Conservation (phyloP, 2,329 filamentous ascomycete species). For the Fusarium marasasianum region DNA sequence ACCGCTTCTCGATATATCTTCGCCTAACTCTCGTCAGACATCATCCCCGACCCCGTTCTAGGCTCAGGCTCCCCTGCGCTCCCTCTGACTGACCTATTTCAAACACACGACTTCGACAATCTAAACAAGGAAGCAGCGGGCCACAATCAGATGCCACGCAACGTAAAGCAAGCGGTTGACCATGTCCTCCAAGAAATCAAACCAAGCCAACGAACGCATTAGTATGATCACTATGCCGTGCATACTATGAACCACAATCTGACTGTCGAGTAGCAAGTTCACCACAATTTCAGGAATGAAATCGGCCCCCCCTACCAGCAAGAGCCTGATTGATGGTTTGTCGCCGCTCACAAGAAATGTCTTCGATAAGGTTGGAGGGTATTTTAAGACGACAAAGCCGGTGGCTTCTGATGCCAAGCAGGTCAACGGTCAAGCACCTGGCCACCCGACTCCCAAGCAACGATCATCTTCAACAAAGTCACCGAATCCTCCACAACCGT, state of each 20-base stretch:
- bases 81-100: slow-evolving; percentile 61
- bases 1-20: background rate
- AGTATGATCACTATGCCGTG: slow-evolving; percentile 56
- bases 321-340: slow-evolving; percentile 53
- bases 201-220: slow-evolving; percentile 74
- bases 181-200: slow-evolving; percentile 80
- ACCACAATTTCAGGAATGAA: slow-evolving; percentile 42
- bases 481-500: slow-evolving; percentile 23
- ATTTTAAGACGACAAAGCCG: slow-evolving; percentile 52
- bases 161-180: slow-evolving; percentile 75
- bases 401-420: slow-evolving; percentile 43
- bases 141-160: slow-evolving; percentile 67
- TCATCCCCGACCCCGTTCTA: slow-evolving; percentile 72
- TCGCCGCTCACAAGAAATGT: slow-evolving; percentile 58
- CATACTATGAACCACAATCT: background rate
- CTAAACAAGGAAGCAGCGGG: slow-evolving; percentile 76
- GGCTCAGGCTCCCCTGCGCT: slow-evolving; percentile 64
- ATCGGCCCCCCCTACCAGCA: slow-evolving; percentile 33
- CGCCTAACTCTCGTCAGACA: slow-evolving; percentile 56
- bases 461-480: slow-evolving; percentile 35
- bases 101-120: slow-evolving; percentile 66
- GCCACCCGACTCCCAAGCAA: slow-evolving; percentile 32
- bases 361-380: slow-evolving; percentile 53
- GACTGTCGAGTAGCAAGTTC: slow-evolving; percentile 62
- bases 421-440: slow-evolving; percentile 49